Percentiles rank a stretch among this genome's conserved stretches.
phyloP scores from a whole-genome alignment of 176 grass and related monocot genomes.

The Oropetium thomaeum region DNA sequence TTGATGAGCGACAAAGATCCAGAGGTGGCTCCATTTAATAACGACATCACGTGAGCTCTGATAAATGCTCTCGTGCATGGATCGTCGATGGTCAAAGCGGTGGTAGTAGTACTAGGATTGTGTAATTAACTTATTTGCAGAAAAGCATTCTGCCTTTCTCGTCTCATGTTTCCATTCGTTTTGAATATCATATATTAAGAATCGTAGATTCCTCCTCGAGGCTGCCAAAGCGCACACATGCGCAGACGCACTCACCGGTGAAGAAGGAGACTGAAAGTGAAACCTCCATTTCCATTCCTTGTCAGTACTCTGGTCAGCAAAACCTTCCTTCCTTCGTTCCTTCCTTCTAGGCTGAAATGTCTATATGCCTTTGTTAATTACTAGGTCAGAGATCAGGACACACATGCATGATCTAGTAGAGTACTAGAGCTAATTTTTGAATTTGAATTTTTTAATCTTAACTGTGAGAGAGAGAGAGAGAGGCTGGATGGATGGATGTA shows the following conservation, averaged over 20 bases:
- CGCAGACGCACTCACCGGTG: slow-evolving; percentile 13
- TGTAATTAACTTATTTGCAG: no score
- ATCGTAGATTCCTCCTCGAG: slow-evolving; percentile 44
- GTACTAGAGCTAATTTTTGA: slow-evolving; percentile 27
- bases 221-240: slow-evolving; percentile 11
- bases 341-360: slow-evolving; percentile 45
- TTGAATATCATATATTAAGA: slow-evolving; percentile 5
- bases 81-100: slow-evolving; percentile 8
- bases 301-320: slow-evolving; percentile 18
- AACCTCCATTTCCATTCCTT: slow-evolving; percentile 25
- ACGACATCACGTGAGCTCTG: slow-evolving; percentile 28
- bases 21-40: background rate
- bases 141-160: slow-evolving; percentile 11
- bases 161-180: background rate
- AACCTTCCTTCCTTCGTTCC: slow-evolving; percentile 47
- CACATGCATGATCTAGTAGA: background rate
- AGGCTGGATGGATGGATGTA: slow-evolving; percentile 8
- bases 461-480: background rate
- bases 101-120: background rate
- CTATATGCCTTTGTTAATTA: slow-evolving; percentile 19
- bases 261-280: background rate
- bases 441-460: slow-evolving; percentile 19
- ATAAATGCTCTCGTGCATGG: slow-evolving; percentile 27
- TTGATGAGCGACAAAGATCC: background rate
- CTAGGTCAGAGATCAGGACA: background rate